Base-by-base conservation (phyloP, 345 rosid species). In the Moricandia arvensis region DNA sequence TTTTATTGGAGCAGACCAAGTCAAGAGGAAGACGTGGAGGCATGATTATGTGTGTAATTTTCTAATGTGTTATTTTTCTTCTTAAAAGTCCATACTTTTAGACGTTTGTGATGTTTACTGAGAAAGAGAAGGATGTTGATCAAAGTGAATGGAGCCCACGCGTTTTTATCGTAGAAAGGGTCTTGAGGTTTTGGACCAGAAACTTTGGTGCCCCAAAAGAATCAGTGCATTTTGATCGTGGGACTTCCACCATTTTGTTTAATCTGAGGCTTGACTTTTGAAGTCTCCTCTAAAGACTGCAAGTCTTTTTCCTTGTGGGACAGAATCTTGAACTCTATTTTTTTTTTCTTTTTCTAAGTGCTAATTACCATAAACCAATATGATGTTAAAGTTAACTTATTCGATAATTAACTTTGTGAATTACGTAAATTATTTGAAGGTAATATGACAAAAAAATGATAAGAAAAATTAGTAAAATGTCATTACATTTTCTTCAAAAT, bases 71-170 rank as follows among this genome's bases (percentile, higher is more conserved):
- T n/a, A 31, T 47, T 33, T 77, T 59, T 17, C n/a, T 51, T 51
- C 57, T 16, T 51, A 47, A 18, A n/a, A n/a, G 18, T 66, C 43
- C 61, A 57, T 33, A 71, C 29, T 65, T 47, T 59, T 66, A 17
- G 69, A 58, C 0, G 73, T 65, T 71, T 47, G 75, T 72, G 77
- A 35, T 58, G 54, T 45, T 66, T 66, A 34, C 49, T 62, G 6
- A 38, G 69, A 68, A 74, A 31, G n/a, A 9, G 15, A 17, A 6
- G 29, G 63, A n/a, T 78, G 58, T 66, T 72, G 63, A 72, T 72
- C 77, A 72, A 78, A 65, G 68, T 78, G 73, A 67, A 17, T 78
- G 58, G 81, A 78, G 49, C 81, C 81, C 81, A 78, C 81, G 7
- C 81, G 81, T 5, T 78, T 66, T 59, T 37, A 70, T 77, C 75